Conservation (phyloP, 768 basidiomycete species). For the Leccinum aurantiacum region DNA sequence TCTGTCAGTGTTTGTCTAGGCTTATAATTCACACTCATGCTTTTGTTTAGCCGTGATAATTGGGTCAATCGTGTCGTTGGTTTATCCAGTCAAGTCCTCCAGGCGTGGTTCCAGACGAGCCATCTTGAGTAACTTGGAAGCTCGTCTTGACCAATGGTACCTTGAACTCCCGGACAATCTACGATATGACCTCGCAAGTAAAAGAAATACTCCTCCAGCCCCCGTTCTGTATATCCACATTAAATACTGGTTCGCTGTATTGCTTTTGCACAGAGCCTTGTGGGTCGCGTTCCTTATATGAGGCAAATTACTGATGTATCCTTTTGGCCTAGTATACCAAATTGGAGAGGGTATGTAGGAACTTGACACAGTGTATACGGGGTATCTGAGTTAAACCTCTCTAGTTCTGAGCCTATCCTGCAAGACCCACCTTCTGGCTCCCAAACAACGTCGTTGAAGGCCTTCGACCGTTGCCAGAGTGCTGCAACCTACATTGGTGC, state of each 20-base stretch:
- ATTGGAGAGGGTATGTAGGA: slow-evolving; percentile 66
- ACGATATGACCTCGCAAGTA: slow-evolving; percentile 56
- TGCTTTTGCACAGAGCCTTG: slow-evolving; percentile 79
- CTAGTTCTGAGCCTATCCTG: slow-evolving; percentile 44
- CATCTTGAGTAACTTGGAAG: slow-evolving; percentile 57
- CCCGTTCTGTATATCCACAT: slow-evolving; percentile 69
- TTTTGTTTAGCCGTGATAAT: slow-evolving; percentile 58
- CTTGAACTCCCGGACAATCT: slow-evolving; percentile 64
- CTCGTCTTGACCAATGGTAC: slow-evolving; percentile 72
- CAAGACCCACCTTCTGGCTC: slow-evolving; percentile 40
- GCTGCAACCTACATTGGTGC: slow-evolving; percentile 72
- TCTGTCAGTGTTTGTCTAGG: slow-evolving; percentile 46
- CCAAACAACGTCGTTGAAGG: slow-evolving; percentile 54
- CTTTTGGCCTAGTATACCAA: slow-evolving; percentile 55
- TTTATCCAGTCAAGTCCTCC: slow-evolving; percentile 66
- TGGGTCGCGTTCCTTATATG: slow-evolving; percentile 41
- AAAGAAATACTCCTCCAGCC: slow-evolving; percentile 55
- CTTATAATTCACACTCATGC: slow-evolving; percentile 4
- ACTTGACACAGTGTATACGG: background rate
- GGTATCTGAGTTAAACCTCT: slow-evolving; percentile 2
- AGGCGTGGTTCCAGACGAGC: slow-evolving; percentile 48
- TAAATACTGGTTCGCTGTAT: slow-evolving; percentile 73
- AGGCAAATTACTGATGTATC: slow-evolving; percentile 11
- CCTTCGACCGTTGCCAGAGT: slow-evolving; percentile 72
- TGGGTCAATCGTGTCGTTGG: slow-evolving; percentile 61